A percentile compares a stretch with the other conserved stretches of the same genome.
phyloP scores from a whole-genome alignment of 352 stramenopile genomes.

The Pythium aquatile region DNA sequence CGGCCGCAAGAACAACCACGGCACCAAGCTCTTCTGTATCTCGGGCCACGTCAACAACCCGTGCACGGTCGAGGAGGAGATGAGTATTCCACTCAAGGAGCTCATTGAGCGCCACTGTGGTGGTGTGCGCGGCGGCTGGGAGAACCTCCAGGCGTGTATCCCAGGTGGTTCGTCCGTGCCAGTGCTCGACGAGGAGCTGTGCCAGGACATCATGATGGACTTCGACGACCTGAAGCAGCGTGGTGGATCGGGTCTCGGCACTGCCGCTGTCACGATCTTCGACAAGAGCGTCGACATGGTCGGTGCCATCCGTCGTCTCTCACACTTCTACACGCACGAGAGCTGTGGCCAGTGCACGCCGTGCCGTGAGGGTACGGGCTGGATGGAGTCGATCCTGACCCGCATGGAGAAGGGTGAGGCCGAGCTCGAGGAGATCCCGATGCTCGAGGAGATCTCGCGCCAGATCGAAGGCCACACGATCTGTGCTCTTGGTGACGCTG shows the following conservation, averaged over 20 bases:
- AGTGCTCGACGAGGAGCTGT: slow-evolving; percentile 92
- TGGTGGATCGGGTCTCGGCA: slow-evolving; percentile 95
- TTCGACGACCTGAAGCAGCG: slow-evolving; percentile 98
- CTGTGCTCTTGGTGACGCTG: slow-evolving; percentile 98
- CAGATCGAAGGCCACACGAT: slow-evolving; percentile 99
- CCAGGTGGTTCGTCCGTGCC: slow-evolving; percentile 96
- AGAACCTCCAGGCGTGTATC: slow-evolving; percentile 98
- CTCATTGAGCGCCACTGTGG: slow-evolving; percentile 99
- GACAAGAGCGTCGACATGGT: slow-evolving; percentile 99
- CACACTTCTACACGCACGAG: slow-evolving; percentile 99
- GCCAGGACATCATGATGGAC: slow-evolving; percentile 99
- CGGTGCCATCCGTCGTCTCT: slow-evolving; percentile 96
- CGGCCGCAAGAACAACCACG: slow-evolving; percentile 98
- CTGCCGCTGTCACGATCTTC: slow-evolving; percentile 99
- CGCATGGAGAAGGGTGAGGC: slow-evolving; percentile 98
- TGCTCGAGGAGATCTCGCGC: slow-evolving; percentile 99
- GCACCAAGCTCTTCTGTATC: slow-evolving; percentile 99
- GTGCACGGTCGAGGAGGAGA: slow-evolving; percentile 98
- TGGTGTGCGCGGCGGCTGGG: slow-evolving; percentile 98
- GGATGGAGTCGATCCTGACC: slow-evolving; percentile 97
- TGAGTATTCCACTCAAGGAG: slow-evolving; percentile 97
- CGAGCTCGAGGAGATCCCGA: slow-evolving; percentile 98
- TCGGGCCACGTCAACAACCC: slow-evolving; percentile 99
- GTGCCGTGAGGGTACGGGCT: slow-evolving; percentile 97
- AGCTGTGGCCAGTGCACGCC: slow-evolving; percentile 99